A percentile compares a stretch with the other conserved stretches of the same genome.
Conservation (phyloP, 352 stramenopile genomes). For the Globisporangium megalacanthum region DNA sequence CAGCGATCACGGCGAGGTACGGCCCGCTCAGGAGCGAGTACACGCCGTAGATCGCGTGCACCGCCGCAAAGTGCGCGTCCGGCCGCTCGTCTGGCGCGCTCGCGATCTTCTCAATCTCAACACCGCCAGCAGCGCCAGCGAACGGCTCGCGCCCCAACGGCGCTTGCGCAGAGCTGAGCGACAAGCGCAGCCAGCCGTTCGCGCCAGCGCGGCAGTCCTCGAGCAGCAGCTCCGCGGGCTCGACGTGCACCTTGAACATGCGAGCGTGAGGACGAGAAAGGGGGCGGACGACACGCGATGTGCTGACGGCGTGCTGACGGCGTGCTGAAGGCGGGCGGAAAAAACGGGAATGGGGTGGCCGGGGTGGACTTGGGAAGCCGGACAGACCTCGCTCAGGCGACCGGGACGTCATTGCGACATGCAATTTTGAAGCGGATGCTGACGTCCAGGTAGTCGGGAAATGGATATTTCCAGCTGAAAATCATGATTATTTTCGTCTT, state of each 20-base stretch:
- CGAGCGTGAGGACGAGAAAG: not conserved
- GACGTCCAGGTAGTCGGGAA: no score
- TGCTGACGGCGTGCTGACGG: no score
- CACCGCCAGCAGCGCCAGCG: slow-evolving; percentile 9
- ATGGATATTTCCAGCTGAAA: no score
- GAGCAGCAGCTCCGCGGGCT: slow-evolving; percentile 62
- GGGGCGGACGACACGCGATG: not conserved
- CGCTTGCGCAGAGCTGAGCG: slow-evolving; percentile 8
- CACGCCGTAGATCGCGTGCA: slow-evolving; percentile 59
- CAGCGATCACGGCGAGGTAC: slow-evolving; percentile 49
- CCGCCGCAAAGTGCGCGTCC: slow-evolving; percentile 24
- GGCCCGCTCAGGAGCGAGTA: slow-evolving; percentile 57
- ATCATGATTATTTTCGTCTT: no score
- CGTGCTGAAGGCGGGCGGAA: not conserved
- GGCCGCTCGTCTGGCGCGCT: slow-evolving; percentile 33
- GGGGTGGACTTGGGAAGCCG: not conserved
- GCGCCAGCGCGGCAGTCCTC: slow-evolving; percentile 75
- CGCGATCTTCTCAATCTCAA: slow-evolving; percentile 43
- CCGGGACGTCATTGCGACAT: no score
- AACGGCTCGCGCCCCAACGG: not conserved
- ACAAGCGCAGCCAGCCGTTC: slow-evolving; percentile 54
- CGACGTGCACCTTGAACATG: slow-evolving; percentile 81
- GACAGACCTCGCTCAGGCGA: not conserved
- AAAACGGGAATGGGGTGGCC: slow-evolving; percentile 2
- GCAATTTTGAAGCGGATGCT: no score